phyloP scores from a whole-genome alignment of 345 rosid genomes.

The Capsella bursapastoris region DNA sequence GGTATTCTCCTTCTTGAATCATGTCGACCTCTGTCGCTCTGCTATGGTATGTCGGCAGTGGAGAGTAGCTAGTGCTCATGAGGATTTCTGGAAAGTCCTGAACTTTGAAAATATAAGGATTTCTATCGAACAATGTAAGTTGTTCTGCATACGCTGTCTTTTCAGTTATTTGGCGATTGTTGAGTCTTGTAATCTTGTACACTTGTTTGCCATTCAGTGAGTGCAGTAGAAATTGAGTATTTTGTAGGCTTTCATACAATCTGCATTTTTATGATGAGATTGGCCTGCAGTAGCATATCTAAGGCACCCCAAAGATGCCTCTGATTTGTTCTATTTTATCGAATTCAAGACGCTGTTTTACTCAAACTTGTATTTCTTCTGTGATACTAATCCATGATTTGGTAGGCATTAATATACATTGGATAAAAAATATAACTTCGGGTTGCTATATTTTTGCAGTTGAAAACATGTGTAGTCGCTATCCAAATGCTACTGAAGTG shows the following conservation, averaged over 20 bases:
- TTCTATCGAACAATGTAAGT: constrained; percentile 87
- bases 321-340: not conserved
- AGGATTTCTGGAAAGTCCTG: constrained; percentile 94
- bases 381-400: not conserved
- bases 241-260: not conserved
- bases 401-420: not conserved
- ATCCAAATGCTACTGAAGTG: constrained; percentile 90
- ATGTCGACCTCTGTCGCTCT: constrained; percentile 74
- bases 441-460: constrained; percentile 54
- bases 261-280: constrained; percentile 10
- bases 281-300: not conserved
- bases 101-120: constrained; percentile 80
- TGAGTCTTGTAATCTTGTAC: constrained; percentile 10
- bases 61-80: constrained; percentile 93
- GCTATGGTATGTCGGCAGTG: constrained; percentile 96
- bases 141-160: constrained; percentile 6
- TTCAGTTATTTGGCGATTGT: not conserved
- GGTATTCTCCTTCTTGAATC: constrained; percentile 95
- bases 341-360: not conserved
- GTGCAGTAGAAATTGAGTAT: not conserved
- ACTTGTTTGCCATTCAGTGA: not conserved
- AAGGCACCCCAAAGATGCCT: not conserved
- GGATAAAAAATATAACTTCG: not conserved
- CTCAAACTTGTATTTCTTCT: constrained; percentile 16
- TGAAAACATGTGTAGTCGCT: constrained; percentile 84